Conservation (phyloP, 2,329 filamentous ascomycete genomes). For the Sporothrix schenckii region DNA sequence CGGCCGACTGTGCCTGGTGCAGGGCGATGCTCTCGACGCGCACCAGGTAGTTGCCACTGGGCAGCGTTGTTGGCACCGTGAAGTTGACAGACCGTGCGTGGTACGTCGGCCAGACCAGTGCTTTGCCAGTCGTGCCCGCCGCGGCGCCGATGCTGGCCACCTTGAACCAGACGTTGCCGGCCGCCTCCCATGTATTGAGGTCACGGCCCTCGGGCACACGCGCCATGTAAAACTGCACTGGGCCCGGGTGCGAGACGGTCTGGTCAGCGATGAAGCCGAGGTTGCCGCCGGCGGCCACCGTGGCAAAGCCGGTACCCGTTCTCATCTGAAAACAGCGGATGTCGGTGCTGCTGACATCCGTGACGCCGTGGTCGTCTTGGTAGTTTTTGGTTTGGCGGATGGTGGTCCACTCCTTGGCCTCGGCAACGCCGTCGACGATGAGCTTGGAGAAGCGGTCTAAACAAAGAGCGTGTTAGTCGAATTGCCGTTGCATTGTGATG, state of each 20-base stretch:
- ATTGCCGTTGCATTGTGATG: too few relatives aligned
- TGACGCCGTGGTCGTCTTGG: conserved; percentile 43
- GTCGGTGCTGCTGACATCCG: conserved; percentile 39
- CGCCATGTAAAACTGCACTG: conserved; percentile 46
- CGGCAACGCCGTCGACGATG: conserved; percentile 33
- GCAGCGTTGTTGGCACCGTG: conserved; percentile 40
- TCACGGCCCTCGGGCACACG: conserved; percentile 44
- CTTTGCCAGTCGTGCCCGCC: conserved; percentile 35
- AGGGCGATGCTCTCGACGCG: conserved; percentile 42
- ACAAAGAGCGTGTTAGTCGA: neutral
- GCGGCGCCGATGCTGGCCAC: conserved; percentile 42
- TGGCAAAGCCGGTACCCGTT: conserved; percentile 41
- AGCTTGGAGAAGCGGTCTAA: conserved; percentile 37
- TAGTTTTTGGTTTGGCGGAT: conserved; percentile 45
- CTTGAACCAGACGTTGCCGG: conserved; percentile 47
- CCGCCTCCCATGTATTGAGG: conserved; percentile 42
- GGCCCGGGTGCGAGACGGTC: conserved; percentile 46
- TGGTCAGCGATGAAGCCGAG: conserved; percentile 48
- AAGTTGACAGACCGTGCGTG: conserved; percentile 37
- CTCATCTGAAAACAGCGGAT: conserved; percentile 41
- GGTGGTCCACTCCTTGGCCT: conserved; percentile 39
- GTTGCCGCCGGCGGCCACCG: conserved; percentile 45
- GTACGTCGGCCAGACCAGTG: conserved; percentile 36
- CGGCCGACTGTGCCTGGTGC: conserved; percentile 38
- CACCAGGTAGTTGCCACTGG: conserved; percentile 42